Evolutionary conservation across 192 early-diverging fungal genomes (phyloP).

Genomic region (Dissophora globulifera): DNA sequence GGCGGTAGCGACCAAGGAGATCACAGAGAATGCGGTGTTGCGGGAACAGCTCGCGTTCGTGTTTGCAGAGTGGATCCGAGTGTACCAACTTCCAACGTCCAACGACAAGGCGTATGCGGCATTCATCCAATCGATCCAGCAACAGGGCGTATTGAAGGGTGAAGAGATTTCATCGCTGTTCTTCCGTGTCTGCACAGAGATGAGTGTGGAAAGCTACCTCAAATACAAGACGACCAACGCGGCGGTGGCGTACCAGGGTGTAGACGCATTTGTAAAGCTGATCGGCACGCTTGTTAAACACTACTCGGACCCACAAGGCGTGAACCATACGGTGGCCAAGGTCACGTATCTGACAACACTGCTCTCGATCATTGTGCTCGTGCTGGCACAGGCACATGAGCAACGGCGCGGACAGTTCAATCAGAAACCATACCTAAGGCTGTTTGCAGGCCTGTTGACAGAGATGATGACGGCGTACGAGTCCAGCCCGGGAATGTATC

Average conservation of each 20-base stretch:
- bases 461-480: slow-evolving; percentile 77
- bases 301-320: slow-evolving; percentile 68
- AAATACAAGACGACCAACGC: slow-evolving; percentile 65
- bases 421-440: slow-evolving; percentile 90
- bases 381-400: slow-evolving; percentile 86
- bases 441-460: slow-evolving; percentile 85
- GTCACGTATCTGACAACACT: slow-evolving; percentile 83
- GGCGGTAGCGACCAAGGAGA: too few species aligned
- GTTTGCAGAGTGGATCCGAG: slow-evolving; percentile 85
- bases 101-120: slow-evolving; percentile 73
- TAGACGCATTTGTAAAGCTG: slow-evolving; percentile 93
- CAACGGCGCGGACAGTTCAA: slow-evolving; percentile 81
- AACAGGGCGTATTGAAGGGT: slow-evolving; percentile 79
- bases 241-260: slow-evolving; percentile 75
- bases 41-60: slow-evolving; percentile 70
- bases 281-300: slow-evolving; percentile 85
- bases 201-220: slow-evolving; percentile 80
- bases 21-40: slow-evolving; percentile 58
- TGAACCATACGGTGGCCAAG: slow-evolving; percentile 63
- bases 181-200: slow-evolving; percentile 90
- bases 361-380: slow-evolving; percentile 87
- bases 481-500: slow-evolving; percentile 72
- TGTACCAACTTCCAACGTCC: slow-evolving; percentile 76
- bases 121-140: slow-evolving; percentile 77
- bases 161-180: slow-evolving; percentile 88